Evolutionary conservation across 2,329 filamentous ascomycete species (phyloP), one percentile per base, ranked within the genome.

Genomic region (Aspergillus unguis): DNA sequence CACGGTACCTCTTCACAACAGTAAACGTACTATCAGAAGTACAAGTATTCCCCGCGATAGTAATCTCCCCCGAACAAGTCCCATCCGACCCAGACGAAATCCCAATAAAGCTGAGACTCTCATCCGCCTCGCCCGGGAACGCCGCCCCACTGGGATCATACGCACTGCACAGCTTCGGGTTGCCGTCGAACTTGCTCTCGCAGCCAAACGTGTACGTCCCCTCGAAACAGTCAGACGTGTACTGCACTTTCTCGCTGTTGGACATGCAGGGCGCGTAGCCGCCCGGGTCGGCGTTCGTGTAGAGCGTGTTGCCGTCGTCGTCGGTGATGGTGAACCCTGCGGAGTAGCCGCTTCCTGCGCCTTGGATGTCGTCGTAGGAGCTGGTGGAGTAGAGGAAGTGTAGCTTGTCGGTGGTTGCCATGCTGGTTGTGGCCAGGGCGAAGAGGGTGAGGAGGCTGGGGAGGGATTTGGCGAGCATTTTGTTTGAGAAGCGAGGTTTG

Each of bases 101-200:
- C 7, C 48, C 48, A 32, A 50, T 50, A 6, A 50, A 50, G 3
- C 29, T 36, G 3, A 36, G 29, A 7, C 25, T 23, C 5, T 36
- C 5, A 6, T 45, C 31, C 3, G 32, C 48, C 32, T 50, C 35
- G 32, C 48, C 48, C 40, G 26, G 23, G 31, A 31, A 27, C 40
- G 29, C 32, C 0, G 31, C 17, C 3, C 40, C 48, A 11, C 42
- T 37, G 3, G 48, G 48, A 25, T 25, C 40, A 29, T 50, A 50
- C 23, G 29, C 48, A 7, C 38, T 44, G 48, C 48, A 50, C 3
- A 35, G 23, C n/a, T 35, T 35, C n/a, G 48, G 48, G n/a, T 17
- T 44, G 40, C 48, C 48, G 8, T 44, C 25, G 48, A 50, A 50
- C 5, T 28, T 11, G 6, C 40, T 38, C 32, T 38, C 48, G n/a